Conservation (phyloP, 441 rosid species). For the Jatropha podagrica region DNA sequence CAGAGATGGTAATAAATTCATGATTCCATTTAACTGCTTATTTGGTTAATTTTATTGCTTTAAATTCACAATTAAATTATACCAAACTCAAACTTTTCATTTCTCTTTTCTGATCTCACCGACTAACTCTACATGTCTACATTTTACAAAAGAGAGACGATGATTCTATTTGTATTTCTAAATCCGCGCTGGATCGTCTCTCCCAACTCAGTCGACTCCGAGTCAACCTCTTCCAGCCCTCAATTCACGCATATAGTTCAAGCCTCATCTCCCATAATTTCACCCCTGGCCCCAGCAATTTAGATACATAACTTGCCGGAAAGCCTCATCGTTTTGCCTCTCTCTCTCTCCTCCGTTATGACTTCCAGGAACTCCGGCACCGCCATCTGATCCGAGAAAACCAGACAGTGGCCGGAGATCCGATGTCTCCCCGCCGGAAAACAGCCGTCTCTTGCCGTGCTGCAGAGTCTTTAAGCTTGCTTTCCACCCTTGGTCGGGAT, state of each 20-base stretch:
- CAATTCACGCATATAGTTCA: background rate
- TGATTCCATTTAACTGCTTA: no score
- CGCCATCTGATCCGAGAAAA: slow-evolving; percentile 32
- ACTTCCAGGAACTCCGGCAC: slow-evolving; percentile 22
- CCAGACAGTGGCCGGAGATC: slow-evolving; percentile 55
- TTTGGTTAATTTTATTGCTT: no score
- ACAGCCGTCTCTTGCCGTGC: slow-evolving; percentile 40
- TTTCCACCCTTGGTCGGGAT: slow-evolving; percentile 59
- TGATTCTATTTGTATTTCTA: background rate
- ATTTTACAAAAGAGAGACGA: background rate
- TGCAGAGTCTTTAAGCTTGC: slow-evolving; percentile 43
- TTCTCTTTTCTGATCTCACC: background rate
- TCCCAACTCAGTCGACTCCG: background rate
- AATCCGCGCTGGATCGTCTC: background rate
- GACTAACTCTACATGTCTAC: background rate
- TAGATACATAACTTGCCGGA: slow-evolving; percentile 75
- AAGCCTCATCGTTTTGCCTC: slow-evolving; percentile 54
- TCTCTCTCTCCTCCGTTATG: background rate
- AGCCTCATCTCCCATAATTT: background rate
- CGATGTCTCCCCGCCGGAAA: slow-evolving; percentile 30
- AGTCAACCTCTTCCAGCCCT: background rate
- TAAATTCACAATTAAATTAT: background rate
- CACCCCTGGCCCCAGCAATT: slow-evolving; percentile 87
- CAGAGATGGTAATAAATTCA: no score
- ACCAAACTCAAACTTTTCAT: background rate